phyloP scores from a whole-genome alignment of 1,284 basidiomycete species.

The Leccinum solheimii region DNA sequence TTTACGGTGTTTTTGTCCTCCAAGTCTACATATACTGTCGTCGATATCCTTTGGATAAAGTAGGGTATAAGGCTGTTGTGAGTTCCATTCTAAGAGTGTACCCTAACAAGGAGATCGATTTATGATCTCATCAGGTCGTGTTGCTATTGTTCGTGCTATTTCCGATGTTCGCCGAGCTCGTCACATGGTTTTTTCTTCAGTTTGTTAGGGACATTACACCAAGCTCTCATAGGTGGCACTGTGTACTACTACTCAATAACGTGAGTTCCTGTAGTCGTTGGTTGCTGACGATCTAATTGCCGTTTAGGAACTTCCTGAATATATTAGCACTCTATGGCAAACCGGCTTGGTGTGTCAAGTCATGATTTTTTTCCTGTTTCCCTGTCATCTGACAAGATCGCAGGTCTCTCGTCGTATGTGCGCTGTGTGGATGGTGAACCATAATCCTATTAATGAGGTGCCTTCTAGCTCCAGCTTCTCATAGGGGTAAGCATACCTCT shows the following conservation, averaged over 20 bases:
- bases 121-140: constrained; percentile 17
- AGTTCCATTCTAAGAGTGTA: constrained; percentile 26
- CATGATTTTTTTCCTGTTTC: not conserved
- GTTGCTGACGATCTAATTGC: constrained; percentile 10
- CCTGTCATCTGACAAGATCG: constrained; percentile 8
- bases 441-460: not conserved
- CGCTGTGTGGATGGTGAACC: not conserved
- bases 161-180: not conserved
- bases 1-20: constrained; percentile 51
- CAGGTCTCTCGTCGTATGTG: constrained; percentile 30
- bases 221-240: constrained; percentile 53
- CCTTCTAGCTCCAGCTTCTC: constrained; percentile 53
- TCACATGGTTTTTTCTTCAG: constrained; percentile 33
- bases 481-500: constrained; percentile 50
- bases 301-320: constrained; percentile 48
- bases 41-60: constrained; percentile 54
- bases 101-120: not conserved
- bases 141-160: constrained; percentile 24
- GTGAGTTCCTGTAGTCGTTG: constrained; percentile 34
- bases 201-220: constrained; percentile 51
- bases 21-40: constrained; percentile 57
- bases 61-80: constrained; percentile 56
- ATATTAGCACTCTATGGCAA: constrained; percentile 40
- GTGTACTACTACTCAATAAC: constrained; percentile 58
- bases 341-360: constrained; percentile 47